Base-by-base conservation (phyloP, 1,284 basidiomycete genomes). In the Cryptococcus depauperatus region DNA sequence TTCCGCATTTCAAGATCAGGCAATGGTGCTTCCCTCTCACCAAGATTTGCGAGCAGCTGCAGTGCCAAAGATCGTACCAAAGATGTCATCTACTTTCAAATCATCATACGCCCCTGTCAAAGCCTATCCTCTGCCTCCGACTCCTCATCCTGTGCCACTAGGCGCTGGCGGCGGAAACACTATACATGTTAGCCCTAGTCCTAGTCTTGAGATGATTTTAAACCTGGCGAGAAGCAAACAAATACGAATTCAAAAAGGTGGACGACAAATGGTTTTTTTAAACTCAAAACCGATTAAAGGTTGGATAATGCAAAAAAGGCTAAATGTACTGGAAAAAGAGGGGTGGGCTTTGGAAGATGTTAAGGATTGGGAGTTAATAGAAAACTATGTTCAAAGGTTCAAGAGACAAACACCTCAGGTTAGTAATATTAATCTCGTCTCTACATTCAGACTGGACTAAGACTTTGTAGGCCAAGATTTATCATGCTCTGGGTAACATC, bases 391-490 rank as follows among this genome's bases (percentile, higher is more conserved):
- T 0, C 51, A 54, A 22, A 47, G 41, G 9, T 55, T 55, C 45
- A 67, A 67, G 48, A 43, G 56, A n/a, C 29, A 42, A 3, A 59
- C 56, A 9, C 48, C 60, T 2, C 39, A 52, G 37, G 64, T 66
- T 35, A 49, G 66, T 55, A 5, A 4, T 4, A n/a, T 30, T 26
- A 5, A n/a, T 21, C 21, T 37, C 19, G 14, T n/a, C 5, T 9
- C 26, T 19, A 37, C 5, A 14, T 28, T 16, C 1, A 26, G 4
- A 29, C 19, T 37, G 9, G 11, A 21, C 7, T 18, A 3, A 10
- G n/a, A 4, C n/a, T 9, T 13, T 1, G 1, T 47, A 68, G 66
- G 49, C 61, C 35, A 66, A 56, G 43, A 19, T 66, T 14, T 69
- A 52, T 43, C 55, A 55, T 3, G 32, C 54, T 2, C 54, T 62